These are phyloP conservation scores for Ceratocystis ficicola DNA, from an alignment of 2,329 filamentous ascomycete genomes.

Conservation along the genomic window DNA sequence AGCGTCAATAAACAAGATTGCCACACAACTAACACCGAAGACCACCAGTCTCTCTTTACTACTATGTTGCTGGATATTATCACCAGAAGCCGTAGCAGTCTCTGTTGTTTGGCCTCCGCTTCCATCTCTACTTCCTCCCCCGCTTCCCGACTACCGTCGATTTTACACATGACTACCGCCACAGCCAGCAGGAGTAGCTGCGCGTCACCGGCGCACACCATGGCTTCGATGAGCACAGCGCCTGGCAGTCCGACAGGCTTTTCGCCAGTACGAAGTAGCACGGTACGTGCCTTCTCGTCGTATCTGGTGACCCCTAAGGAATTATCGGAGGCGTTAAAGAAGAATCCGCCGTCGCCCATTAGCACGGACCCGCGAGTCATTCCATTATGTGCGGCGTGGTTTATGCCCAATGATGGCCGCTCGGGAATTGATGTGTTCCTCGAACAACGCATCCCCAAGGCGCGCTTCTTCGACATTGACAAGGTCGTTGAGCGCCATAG, in stretches of 20 bases:
- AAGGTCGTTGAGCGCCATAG: slow-evolving; percentile 76
- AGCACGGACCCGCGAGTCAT: slow-evolving; percentile 74
- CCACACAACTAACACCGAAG: not conserved
- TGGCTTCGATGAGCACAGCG: slow-evolving; percentile 19
- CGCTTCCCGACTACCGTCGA: slow-evolving; percentile 31
- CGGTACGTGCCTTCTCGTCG: slow-evolving; percentile 45
- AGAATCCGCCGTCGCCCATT: slow-evolving; percentile 66
- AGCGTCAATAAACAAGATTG: not conserved
- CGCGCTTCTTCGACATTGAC: slow-evolving; percentile 94
- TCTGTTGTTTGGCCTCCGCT: slow-evolving; percentile 11
- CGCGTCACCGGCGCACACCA: slow-evolving; percentile 26
- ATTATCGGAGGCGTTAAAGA: slow-evolving; percentile 67
- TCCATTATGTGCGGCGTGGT: slow-evolving; percentile 88
- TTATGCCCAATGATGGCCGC: slow-evolving; percentile 81
- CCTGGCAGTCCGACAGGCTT: slow-evolving; percentile 27
- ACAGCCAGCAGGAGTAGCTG: not conserved
- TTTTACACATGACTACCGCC: slow-evolving; percentile 23
- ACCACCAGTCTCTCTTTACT: not conserved
- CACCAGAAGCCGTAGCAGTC: slow-evolving; percentile 15
- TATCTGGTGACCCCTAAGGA: slow-evolving; percentile 81
- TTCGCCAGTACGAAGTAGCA: slow-evolving; percentile 6
- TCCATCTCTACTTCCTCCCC: slow-evolving; percentile 28
- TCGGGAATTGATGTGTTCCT: slow-evolving; percentile 71
- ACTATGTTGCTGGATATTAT: slow-evolving; percentile 18
- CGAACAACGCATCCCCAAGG: slow-evolving; percentile 70